phyloP scores from a whole-genome alignment of 306 rosid genomes.

The Cercis canadensis region DNA sequence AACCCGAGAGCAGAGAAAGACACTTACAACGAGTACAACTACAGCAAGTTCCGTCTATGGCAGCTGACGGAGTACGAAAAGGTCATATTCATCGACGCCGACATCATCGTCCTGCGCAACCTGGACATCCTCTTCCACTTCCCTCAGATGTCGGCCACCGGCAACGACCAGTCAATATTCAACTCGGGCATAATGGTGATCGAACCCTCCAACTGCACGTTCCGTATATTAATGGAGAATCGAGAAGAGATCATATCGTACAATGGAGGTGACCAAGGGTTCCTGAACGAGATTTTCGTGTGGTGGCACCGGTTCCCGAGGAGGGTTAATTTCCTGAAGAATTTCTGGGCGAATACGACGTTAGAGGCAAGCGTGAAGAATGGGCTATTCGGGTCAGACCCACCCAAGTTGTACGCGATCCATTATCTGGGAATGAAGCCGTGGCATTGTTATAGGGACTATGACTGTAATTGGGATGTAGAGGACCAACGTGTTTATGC shows the following conservation, averaged over 20 bases:
- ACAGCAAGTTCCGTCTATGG: conserved; percentile 95
- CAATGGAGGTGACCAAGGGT: conserved; percentile 97
- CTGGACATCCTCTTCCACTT: conserved; percentile 88
- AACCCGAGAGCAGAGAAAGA: conserved; percentile 68
- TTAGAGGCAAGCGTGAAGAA: conserved; percentile 60
- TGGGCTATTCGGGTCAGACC: conserved; percentile 75
- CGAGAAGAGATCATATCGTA: conserved; percentile 68
- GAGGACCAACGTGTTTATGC: conserved; percentile 77
- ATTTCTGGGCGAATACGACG: conserved; percentile 88
- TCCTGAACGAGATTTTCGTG: conserved; percentile 84
- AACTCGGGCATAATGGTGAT: conserved; percentile 93
- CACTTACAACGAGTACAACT: conserved; percentile 92
- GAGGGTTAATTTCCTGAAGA: conserved; percentile 80
- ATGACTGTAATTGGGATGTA: conserved; percentile 89
- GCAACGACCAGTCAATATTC: conserved; percentile 83
- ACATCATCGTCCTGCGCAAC: conserved; percentile 75
- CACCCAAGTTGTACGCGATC: conserved; percentile 71
- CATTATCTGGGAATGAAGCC: conserved; percentile 91
- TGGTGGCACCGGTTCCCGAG: conserved; percentile 99
- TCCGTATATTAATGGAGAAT: conserved; percentile 56
- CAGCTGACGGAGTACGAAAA: conserved; percentile 80
- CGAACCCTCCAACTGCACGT: conserved; percentile 92
- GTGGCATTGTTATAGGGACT: conserved; percentile 90
- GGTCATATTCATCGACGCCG: conserved; percentile 83
- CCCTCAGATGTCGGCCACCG: conserved; percentile 86